These are phyloP conservation scores for Biscogniauxia sp. DNA, from an alignment of 2,329 filamentous ascomycete genomes.

Conservation along the genomic window DNA sequence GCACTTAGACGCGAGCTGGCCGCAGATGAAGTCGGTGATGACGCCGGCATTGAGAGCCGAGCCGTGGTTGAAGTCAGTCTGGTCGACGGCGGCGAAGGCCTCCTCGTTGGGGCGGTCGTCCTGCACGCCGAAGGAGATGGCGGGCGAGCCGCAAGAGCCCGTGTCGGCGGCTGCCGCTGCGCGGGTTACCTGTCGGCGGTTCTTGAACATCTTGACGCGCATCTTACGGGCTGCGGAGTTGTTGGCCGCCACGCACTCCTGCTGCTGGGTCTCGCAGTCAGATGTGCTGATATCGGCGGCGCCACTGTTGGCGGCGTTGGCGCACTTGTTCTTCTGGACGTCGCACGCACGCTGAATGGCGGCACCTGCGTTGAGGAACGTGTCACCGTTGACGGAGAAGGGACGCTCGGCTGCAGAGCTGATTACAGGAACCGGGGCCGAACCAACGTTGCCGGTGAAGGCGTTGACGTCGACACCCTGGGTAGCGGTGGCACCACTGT, in stretches of 20 bases:
- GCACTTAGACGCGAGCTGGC: slow-evolving; percentile 36
- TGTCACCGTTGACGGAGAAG: slow-evolving; percentile 53
- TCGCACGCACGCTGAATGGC: slow-evolving; percentile 49
- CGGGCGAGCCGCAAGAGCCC: slow-evolving; percentile 46
- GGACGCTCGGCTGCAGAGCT: slow-evolving; percentile 38
- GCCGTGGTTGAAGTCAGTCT: slow-evolving; percentile 49
- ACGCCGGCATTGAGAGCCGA: slow-evolving; percentile 38
- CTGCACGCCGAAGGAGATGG: slow-evolving; percentile 47
- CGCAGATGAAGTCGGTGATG: slow-evolving; percentile 39
- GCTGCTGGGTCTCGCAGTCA: slow-evolving; percentile 44
- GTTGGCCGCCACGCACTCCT: slow-evolving; percentile 31
- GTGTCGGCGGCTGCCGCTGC: slow-evolving; percentile 36
- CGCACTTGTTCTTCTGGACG: slow-evolving; percentile 50
- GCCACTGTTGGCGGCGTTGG: slow-evolving; percentile 47
- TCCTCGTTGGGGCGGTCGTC: slow-evolving; percentile 47
- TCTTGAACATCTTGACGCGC: slow-evolving; percentile 12
- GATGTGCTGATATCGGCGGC: slow-evolving; percentile 32
- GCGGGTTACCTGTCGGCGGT: slow-evolving; percentile 23
- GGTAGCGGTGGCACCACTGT: slow-evolving; percentile 16
- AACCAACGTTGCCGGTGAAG: slow-evolving; percentile 44
- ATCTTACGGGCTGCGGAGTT: background rate
- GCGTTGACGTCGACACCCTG: slow-evolving; percentile 39
- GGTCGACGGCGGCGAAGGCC: slow-evolving; percentile 39
- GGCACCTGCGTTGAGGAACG: slow-evolving; percentile 48
- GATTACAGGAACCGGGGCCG: slow-evolving; percentile 40